Evolutionary conservation across 257 asterid genomes (phyloP), one percentile per base, ranked within the genome.

Genomic region (Solanum ossicruentum): DNA sequence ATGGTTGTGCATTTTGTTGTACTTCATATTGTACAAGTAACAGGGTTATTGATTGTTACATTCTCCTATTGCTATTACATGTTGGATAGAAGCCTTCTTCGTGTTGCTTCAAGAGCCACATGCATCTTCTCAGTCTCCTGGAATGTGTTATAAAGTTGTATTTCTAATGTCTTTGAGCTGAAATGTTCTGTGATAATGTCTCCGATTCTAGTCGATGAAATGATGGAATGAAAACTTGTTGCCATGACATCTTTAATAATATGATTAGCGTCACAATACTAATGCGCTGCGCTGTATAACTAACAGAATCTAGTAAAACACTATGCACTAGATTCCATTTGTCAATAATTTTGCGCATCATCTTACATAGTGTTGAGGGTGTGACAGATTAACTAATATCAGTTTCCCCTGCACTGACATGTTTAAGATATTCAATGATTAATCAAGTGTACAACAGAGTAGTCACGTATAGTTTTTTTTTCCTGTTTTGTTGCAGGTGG

Each of bases 401-500:
- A 47, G n/a, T 51, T 47, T 73, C 21, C 60, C 81, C 60, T 73
- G 45, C 61, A 49, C 45, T 21, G 61, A 3, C 78, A 70, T 39
- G 15, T 16, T 51, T 77, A 77, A 49, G 82, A 75, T 15, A 49
- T 75, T 49, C 23, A 51, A 49, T 75, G 61, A 23, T 51, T 23
- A 8, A 55, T 18, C 61, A 49, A 75, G 26, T 13, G 45, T 23
- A 43, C 82, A 75, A 49, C 47, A 51, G 41, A 7, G 47, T 84
- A 43, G 63, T 54, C 72, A 51, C 9, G 23, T 80, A 10, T 58
- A 17, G 8, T 54, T 23, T 71, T 49, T 36, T 5, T 8, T 73
- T 8, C 81, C 84, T 85, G 82, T 87, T 85, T 86, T 13, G 23
- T 52, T 88, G 9, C 81, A 95, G 99, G 91, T 93, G 97, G 98